Conservation (phyloP, 108 stramenopile species). For the Ochromonas danica region DNA sequence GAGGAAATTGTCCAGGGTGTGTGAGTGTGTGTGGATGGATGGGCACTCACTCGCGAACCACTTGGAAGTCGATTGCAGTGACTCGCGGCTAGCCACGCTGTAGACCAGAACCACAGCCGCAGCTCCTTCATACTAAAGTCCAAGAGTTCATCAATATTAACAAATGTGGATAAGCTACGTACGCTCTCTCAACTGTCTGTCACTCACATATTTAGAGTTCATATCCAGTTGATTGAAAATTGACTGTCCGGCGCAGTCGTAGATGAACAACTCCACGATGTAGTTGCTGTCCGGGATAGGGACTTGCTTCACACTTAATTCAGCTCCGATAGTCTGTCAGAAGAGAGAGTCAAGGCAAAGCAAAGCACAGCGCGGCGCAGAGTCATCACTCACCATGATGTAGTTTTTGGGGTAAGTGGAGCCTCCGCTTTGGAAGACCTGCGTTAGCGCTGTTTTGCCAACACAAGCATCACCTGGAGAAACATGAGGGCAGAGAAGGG, state of each 20-base stretch:
- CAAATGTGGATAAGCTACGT: not conserved
- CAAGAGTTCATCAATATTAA: not conserved
- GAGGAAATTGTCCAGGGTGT: not conserved
- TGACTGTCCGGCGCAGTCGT: slow-evolving; percentile 59
- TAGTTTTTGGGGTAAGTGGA: slow-evolving; percentile 60
- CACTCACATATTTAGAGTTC: slow-evolving; percentile 32
- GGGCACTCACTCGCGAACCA: slow-evolving; percentile 54
- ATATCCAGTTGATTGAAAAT: slow-evolving; percentile 57
- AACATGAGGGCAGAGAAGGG: not conserved
- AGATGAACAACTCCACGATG: slow-evolving; percentile 56
- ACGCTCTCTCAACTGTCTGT: not conserved
- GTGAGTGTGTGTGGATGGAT: not conserved
- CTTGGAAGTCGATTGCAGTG: slow-evolving; percentile 51
- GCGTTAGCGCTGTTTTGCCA: slow-evolving; percentile 57
- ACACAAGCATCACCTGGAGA: slow-evolving; percentile 51
- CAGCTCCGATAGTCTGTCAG: slow-evolving; percentile 24
- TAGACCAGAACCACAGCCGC: slow-evolving; percentile 53
- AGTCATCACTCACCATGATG: slow-evolving; percentile 42
- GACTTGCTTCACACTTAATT: slow-evolving; percentile 42
- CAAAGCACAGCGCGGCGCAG: not conserved
- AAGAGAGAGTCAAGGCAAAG: not conserved
- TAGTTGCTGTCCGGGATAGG: slow-evolving; percentile 54
- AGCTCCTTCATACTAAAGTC: slow-evolving; percentile 49
- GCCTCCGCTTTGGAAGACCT: slow-evolving; percentile 56
- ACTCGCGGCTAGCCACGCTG: slow-evolving; percentile 47